Base-by-base conservation (phyloP, 352 stramenopile species). In the Pythium rhizo-oryzae region DNA sequence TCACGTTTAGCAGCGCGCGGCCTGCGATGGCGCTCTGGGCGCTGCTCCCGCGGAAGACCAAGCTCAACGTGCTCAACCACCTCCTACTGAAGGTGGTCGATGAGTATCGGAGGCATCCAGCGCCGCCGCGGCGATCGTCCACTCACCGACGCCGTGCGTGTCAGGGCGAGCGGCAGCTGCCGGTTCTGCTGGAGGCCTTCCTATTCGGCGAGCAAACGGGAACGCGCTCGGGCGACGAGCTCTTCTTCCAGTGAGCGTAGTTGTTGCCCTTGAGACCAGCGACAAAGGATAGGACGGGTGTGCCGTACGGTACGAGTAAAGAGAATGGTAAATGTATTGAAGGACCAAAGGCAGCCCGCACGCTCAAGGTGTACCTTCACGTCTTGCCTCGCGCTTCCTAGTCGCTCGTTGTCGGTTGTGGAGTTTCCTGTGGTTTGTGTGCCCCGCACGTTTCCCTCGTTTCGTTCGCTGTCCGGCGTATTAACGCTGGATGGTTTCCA, bases 401-500 rank as follows among this genome's bases (percentile, higher is more conserved):
- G n/a, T n/a, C n/a, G n/a, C n/a, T n/a, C n/a, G n/a, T n/a, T n/a
- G n/a, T n/a, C n/a, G n/a, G n/a, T n/a, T n/a, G n/a, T 33, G 28
- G 28, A 33, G 6, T 33, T 6, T 2, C 28, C 6, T 6, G 2
- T 33, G 28, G 28, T 6, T 33, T 33, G 28, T 7, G 28, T 33
- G 6, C 28, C 28, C 2, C n/a, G 2, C 28, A 6, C 28, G 28
- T 6, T 33, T 33, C 28, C 28, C 28, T 33, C 28, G 28, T 33
- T 33, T 33, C 6, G 28, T 6, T 33, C 28, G 28, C 3, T 6
- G 28, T 2, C 28, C 28, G 28, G 28, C 28, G 46, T 23, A n/a
- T 54, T 18, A 65, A 35, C 65, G 65, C 50, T 68, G 43, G 52
- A 72, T 72, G 33, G 58, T 67, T 21, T 67, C 57, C 8, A 72